phyloP scores from a whole-genome alignment of 2,329 filamentous ascomycete species.

The Colletotrichum nymphaeae region DNA sequence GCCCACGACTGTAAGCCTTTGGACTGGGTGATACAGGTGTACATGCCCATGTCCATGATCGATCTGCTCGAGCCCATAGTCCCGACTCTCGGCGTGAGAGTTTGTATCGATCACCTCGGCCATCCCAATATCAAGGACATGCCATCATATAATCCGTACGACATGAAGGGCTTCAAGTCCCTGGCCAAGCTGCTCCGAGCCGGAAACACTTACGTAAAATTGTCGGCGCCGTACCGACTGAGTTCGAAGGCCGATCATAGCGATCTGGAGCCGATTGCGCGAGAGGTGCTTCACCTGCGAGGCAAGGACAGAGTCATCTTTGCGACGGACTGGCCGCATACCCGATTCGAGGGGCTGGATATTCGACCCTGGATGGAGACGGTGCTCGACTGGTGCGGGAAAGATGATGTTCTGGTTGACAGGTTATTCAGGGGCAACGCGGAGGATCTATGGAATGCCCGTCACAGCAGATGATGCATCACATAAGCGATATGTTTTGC shows the following conservation, averaged over 20 bases:
- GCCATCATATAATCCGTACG: slow-evolving; percentile 51
- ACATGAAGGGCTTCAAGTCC: slow-evolving; percentile 60
- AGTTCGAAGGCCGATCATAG: slow-evolving; percentile 55
- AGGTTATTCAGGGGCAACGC: slow-evolving; percentile 68
- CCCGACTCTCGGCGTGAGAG: slow-evolving; percentile 58
- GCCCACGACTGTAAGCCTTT: slow-evolving; percentile 61
- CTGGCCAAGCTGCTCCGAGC: slow-evolving; percentile 57
- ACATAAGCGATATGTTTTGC: neutral
- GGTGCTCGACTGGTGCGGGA: slow-evolving; percentile 64
- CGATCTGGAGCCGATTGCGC: slow-evolving; percentile 59
- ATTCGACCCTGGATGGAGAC: slow-evolving; percentile 65
- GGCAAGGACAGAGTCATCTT: slow-evolving; percentile 61
- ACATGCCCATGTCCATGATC: slow-evolving; percentile 63
- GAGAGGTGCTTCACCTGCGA: slow-evolving; percentile 58
- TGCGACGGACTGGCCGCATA: slow-evolving; percentile 74
- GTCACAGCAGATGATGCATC: neutral
- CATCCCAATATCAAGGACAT: slow-evolving; percentile 53
- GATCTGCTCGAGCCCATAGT: slow-evolving; percentile 60
- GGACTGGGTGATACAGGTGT: slow-evolving; percentile 69
- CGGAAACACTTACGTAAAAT: slow-evolving; percentile 65
- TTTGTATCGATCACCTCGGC: slow-evolving; percentile 72
- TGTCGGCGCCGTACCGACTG: slow-evolving; percentile 69
- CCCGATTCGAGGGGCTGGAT: slow-evolving; percentile 67
- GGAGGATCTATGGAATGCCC: slow-evolving; percentile 55
- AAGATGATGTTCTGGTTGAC: slow-evolving; percentile 55